Base-by-base conservation (phyloP, 306 rosid species). In the Fragaria ananassa region DNA sequence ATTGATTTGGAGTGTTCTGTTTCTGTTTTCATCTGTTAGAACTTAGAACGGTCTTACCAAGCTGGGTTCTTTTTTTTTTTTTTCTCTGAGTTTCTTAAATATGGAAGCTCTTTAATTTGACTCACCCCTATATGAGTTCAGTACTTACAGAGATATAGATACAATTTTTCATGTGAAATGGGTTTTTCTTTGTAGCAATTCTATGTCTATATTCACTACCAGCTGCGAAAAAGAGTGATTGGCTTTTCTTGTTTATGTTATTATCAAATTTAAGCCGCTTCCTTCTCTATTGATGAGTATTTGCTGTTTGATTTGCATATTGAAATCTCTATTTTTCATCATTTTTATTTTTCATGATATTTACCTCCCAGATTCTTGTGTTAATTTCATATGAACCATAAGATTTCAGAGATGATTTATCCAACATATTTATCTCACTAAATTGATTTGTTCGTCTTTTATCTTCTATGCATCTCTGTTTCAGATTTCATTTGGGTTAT, bases 1-100 rank as follows among this genome's bases (percentile, higher is more conserved):
- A 19, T 27, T 51, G 45, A 31, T 7, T 76, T 51, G 27, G 46
- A 75, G 75, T 78, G 31, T 73, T 70, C 23, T 80, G 72, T 70
- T 75, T 19, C 10, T 13, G 21, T 58, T 1, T 44, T 56, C 34
- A 41, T 51, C 45, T 39, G 61, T 72, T 58, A n/a, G 21, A 80
- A 60, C 75, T 72, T 58, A n/a, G 21, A 80, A 60, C 75, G 60
- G 10, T 35, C 57, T 17, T 15, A 35, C 34, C 10, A 41, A 57
- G 51, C 41, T 74, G 57, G 21, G 45, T 35, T 8, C n/a, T 63
- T 57, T n/a, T 74, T 27, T 37, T 74, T 27, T 37, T 63, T 57
- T 23, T 74, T 27, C 27, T 37, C 39, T 15, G 25, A 39, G 7
- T 13, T 44, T 42, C 44, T 39, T 4, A 5, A 1, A 6, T 13